phyloP scores from a whole-genome alignment of 225 moss, liverwort and hornwort genomes.

The Marchantia paleacea region DNA sequence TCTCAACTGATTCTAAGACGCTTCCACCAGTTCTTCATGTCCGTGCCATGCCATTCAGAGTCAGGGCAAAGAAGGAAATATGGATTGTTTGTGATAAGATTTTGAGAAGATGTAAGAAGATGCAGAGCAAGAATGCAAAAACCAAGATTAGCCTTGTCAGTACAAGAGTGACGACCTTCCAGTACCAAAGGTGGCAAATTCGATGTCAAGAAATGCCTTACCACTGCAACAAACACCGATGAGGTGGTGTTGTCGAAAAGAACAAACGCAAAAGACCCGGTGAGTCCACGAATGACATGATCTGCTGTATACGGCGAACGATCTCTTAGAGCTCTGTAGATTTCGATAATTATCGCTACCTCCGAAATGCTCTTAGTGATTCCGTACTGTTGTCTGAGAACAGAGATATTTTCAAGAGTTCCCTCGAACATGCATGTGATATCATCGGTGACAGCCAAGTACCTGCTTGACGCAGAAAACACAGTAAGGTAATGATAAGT shows the following conservation, averaged over 20 bases:
- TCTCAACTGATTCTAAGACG: background rate
- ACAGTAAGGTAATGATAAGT: background rate
- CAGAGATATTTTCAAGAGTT: conserved; percentile 69
- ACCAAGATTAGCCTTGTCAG: no score
- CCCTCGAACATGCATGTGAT: conserved; percentile 87
- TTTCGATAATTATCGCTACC: conserved; percentile 77
- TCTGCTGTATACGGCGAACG: conserved; percentile 83
- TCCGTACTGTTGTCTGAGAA: conserved; percentile 77
- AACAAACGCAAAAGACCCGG: conserved; percentile 76
- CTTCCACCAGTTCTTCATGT: background rate
- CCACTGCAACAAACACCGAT: conserved; percentile 69
- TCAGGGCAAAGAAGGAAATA: background rate
- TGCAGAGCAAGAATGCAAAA: background rate
- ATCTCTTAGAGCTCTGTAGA: conserved; percentile 84
- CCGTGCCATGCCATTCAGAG: background rate
- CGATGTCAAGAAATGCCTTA: conserved; percentile 28
- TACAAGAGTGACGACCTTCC: no score
- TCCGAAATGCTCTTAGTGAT: conserved; percentile 58
- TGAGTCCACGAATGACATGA: conserved; percentile 75
- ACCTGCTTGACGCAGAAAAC: conserved; percentile 34
- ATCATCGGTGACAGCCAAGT: conserved; percentile 70
- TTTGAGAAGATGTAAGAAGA: background rate
- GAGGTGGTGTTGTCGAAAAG: conserved; percentile 71
- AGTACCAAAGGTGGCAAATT: no score
- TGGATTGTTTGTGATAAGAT: no score